These are phyloP conservation scores for Diaporthe aspalathi DNA, from an alignment of 2,329 filamentous ascomycete genomes.

Conservation along the genomic window DNA sequence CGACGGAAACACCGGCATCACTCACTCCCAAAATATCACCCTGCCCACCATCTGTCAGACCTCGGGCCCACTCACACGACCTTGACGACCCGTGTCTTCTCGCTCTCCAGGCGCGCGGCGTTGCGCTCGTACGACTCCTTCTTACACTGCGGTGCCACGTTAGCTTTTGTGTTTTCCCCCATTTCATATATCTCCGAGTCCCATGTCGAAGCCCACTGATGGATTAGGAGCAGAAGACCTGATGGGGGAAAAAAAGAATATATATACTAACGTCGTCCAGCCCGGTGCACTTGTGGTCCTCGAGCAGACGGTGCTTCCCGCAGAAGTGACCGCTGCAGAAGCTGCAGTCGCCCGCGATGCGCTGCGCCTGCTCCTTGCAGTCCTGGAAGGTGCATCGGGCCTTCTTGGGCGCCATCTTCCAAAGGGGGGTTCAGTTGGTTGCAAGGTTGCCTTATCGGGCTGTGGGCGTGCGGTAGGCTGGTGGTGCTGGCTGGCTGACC, in stretches of 20 bases:
- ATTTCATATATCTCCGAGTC: neutral
- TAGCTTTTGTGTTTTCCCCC: slow-evolving; percentile 40
- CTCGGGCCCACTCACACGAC: slow-evolving; percentile 71
- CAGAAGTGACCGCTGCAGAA: slow-evolving; percentile 97
- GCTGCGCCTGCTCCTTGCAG: slow-evolving; percentile 89
- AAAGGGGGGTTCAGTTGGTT: too few species aligned
- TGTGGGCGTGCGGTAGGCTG: too few species aligned
- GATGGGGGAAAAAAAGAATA: slow-evolving; percentile 37
- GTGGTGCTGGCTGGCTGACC: too few species aligned
- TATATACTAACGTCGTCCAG: slow-evolving; percentile 80
- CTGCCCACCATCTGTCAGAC: neutral
- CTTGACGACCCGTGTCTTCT: slow-evolving; percentile 93
- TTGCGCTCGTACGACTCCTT: slow-evolving; percentile 96
- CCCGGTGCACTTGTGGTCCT: slow-evolving; percentile 92
- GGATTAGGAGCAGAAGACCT: neutral
- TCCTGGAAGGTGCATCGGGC: slow-evolving; percentile 89
- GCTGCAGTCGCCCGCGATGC: slow-evolving; percentile 94
- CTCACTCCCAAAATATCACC: neutral
- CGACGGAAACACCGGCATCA: too few species aligned
- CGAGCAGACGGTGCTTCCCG: slow-evolving; percentile 91
- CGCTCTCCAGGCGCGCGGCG: slow-evolving; percentile 88
- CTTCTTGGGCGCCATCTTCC: slow-evolving; percentile 76
- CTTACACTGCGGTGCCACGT: slow-evolving; percentile 73
- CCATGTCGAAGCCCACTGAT: neutral
- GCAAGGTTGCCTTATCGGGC: too few species aligned